These are phyloP conservation scores for Solanum dulcamara DNA, from an alignment of 257 asterid genomes.

Conservation along the genomic window DNA sequence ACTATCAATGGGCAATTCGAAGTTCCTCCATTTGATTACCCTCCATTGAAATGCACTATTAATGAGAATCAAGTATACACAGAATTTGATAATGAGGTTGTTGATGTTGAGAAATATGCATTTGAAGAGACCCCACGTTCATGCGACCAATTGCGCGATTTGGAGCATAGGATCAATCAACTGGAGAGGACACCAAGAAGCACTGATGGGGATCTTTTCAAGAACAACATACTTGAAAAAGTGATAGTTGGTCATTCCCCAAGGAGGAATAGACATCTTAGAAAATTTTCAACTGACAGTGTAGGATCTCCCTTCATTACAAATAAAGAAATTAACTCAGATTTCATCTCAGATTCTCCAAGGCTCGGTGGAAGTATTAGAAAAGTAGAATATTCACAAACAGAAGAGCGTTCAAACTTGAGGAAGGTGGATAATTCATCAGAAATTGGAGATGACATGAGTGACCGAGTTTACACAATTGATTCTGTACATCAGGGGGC, in stretches of 20 bases:
- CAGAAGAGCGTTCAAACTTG: constrained; percentile 40
- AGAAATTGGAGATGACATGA: constrained; percentile 69
- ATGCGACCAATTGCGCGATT: constrained; percentile 53
- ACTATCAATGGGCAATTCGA: constrained; percentile 42
- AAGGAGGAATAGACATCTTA: constrained; percentile 34
- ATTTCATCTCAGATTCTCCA: constrained; percentile 50
- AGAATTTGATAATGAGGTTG: constrained; percentile 45
- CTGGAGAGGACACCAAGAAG: constrained; percentile 70
- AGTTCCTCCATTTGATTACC: constrained; percentile 51
- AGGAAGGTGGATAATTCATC: constrained; percentile 48
- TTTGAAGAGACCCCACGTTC: constrained; percentile 68
- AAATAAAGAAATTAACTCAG: constrained; percentile 41
- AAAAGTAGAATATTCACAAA: constrained; percentile 41
- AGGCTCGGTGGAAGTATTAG: constrained; percentile 37
- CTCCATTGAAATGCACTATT: constrained; percentile 67
- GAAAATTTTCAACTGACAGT: constrained; percentile 57
- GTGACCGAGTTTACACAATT: constrained; percentile 78
- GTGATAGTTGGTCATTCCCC: constrained; percentile 88
- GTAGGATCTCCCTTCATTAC: constrained; percentile 27
- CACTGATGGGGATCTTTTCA: constrained; percentile 45
- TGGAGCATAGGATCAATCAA: constrained; percentile 69
- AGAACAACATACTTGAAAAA: constrained; percentile 58
- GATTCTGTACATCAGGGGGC: constrained; percentile 69
- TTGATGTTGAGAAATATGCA: constrained; percentile 72
- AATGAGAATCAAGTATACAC: constrained; percentile 35